phyloP scores from a whole-genome alignment of 352 stramenopile genomes.

The Phytopythium ostracodes region DNA sequence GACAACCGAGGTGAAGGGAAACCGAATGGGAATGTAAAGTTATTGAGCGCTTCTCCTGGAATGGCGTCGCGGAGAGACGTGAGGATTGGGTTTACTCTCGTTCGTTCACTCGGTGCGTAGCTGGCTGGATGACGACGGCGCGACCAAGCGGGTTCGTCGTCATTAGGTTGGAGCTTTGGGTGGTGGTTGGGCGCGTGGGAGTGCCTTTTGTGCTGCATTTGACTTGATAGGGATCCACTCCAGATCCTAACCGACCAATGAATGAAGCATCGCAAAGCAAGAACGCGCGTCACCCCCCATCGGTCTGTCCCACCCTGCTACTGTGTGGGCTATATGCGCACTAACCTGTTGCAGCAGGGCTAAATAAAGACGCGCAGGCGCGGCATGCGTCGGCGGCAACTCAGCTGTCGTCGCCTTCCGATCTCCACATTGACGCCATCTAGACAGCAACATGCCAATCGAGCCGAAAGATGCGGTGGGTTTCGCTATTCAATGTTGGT shows the following conservation, averaged over 20 bases:
- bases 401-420: no score
- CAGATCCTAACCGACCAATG: neutral
- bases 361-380: neutral
- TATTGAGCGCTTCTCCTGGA: constrained; percentile 9
- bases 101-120: neutral
- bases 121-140: neutral
- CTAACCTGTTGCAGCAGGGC: neutral
- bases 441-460: constrained; percentile 4
- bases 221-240: neutral
- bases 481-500: no score
- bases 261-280: constrained; percentile 1
- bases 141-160: neutral
- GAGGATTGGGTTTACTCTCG: neutral
- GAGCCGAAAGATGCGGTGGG: constrained; percentile 43
- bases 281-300: neutral
- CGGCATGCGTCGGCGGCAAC: neutral
- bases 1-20: constrained; percentile 4
- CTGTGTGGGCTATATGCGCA: neutral
- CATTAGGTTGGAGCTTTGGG: neutral
- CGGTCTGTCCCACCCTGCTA: neutral
- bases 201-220: constrained; percentile 1
- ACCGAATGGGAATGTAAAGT: constrained; percentile 9
- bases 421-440: neutral
- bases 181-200: neutral
- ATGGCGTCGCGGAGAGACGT: neutral